Evolutionary conservation across 1,284 basidiomycete genomes (phyloP).

Genomic region (Neotropicomus parvogracilis): DNA sequence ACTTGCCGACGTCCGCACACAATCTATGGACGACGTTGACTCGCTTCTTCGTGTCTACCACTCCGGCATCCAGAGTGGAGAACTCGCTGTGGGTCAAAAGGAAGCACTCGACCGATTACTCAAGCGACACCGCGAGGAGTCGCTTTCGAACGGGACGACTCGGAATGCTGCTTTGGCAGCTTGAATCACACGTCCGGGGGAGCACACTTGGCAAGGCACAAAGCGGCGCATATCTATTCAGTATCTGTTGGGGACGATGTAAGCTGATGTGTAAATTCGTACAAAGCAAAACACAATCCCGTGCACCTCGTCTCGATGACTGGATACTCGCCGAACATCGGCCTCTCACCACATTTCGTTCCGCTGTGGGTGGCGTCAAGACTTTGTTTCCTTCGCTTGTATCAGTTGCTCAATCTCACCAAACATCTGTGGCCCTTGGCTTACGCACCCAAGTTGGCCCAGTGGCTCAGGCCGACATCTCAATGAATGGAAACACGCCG

Average conservation of each 20-base stretch:
- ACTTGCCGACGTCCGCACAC: constrained; percentile 95
- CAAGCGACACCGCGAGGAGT: constrained; percentile 59
- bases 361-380: no score
- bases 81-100: constrained; percentile 85
- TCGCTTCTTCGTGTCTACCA: constrained; percentile 94
- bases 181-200: constrained; percentile 1
- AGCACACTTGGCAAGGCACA: constrained; percentile 3
- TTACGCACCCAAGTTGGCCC: no score
- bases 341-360: no score
- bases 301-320: not conserved
- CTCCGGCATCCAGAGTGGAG: constrained; percentile 82
- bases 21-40: constrained; percentile 99
- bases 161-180: constrained; percentile 7
- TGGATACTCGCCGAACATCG: no score
- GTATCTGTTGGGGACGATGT: constrained; percentile 12
- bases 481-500: no score
- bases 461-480: no score
- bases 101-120: constrained; percentile 82
- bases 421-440: no score
- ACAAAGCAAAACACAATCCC: no score
- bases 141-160: constrained; percentile 19
- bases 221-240: constrained; percentile 19
- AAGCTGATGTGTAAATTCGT: constrained; percentile 2
- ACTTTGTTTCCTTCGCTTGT: no score
- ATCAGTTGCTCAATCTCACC: no score